phyloP scores from a whole-genome alignment of 768 basidiomycete genomes.

The Lyophyllum semitale region DNA sequence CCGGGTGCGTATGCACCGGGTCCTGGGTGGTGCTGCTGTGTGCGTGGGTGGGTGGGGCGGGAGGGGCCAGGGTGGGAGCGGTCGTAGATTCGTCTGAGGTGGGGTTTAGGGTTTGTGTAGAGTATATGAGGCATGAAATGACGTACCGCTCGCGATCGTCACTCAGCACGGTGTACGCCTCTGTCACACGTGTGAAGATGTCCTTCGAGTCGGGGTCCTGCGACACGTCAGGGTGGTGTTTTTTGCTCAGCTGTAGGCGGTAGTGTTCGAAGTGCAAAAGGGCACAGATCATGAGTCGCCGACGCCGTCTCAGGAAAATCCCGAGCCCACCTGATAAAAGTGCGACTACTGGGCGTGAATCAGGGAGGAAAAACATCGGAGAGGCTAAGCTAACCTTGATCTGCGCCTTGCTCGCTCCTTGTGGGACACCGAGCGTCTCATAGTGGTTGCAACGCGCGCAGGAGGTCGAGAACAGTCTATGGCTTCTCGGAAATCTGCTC shows the following conservation, averaged over 20 bases:
- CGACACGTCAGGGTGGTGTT: conserved; percentile 51
- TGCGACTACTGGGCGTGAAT: conserved; percentile 30
- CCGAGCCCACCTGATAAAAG: conserved; percentile 38
- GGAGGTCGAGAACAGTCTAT: conserved; percentile 26
- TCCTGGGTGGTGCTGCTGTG: neutral
- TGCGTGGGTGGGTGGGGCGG: conserved; percentile 12
- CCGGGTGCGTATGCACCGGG: conserved; percentile 22
- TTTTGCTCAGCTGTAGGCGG: conserved; percentile 41
- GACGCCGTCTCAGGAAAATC: neutral
- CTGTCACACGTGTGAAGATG: conserved; percentile 40
- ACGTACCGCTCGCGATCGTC: conserved; percentile 51
- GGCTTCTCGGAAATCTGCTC: neutral
- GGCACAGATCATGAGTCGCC: too few relatives aligned
- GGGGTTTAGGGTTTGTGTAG: too few relatives aligned
- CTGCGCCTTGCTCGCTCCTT: conserved; percentile 40
- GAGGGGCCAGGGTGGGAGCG: conserved; percentile 33
- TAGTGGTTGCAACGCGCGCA: conserved; percentile 32
- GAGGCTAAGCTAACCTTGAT: conserved; percentile 35
- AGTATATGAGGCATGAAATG: too few relatives aligned
- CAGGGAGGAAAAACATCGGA: neutral
- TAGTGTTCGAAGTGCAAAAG: too few relatives aligned
- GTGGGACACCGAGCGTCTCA: conserved; percentile 40
- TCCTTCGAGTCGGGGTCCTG: conserved; percentile 40
- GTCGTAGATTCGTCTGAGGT: conserved; percentile 42
- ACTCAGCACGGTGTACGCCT: conserved; percentile 45